Base-by-base conservation (phyloP, 371 early-diverging fungal genomes). In the Gilbertella persicaria region DNA sequence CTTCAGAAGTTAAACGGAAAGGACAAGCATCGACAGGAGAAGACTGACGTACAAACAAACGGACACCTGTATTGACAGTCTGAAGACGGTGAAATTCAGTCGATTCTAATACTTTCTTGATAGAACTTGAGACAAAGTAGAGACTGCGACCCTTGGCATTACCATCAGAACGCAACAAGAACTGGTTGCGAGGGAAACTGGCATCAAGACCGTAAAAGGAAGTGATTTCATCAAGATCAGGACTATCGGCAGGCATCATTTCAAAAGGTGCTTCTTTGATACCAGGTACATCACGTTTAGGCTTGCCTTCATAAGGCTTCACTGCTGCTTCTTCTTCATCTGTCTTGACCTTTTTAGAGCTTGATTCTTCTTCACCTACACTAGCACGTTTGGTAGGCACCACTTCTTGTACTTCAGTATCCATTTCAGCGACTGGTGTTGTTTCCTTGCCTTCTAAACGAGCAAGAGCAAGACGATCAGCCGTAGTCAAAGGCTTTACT, bases 41-140 rank as follows among this genome's bases (percentile, higher is more conserved):
- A 29, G 84, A 84, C 72, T 86, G 89, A 51, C 92, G 85, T 21
- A 86, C 83, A 66, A 97, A 94, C 2, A 88, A 65, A 45, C 86
- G 79, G 42, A 96, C 88, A 29, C 97, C 96, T 0, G 96, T 91
- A 73, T 96, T 93, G 45, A 96, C 92, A 4, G 89, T 74, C 67
- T 91, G 88, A 48, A 95, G 75, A 23, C 85, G 80, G 25, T 66
- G 55, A 30, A 85, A 75, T 49, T 90, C 88, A 2, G 75, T 62
- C 4, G 90, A 82, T 53, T 72, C 67, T 46, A 97, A 62, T 5
- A 95, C 72, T 20, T 62, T 47, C 65, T 89, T 89, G 54, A 94
- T 89, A 12, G 89, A 67, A 13, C 76, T 67, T 1, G 92, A 90
- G 10, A 90, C 91, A 64, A 93, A 83, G 68, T 94, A 94, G 6